Percentiles rank a stretch among this genome's conserved stretches.
Evolutionary conservation across 2,329 filamentous ascomycete genomes (phyloP).

Genomic region (Aspergillus thermomutatus): DNA sequence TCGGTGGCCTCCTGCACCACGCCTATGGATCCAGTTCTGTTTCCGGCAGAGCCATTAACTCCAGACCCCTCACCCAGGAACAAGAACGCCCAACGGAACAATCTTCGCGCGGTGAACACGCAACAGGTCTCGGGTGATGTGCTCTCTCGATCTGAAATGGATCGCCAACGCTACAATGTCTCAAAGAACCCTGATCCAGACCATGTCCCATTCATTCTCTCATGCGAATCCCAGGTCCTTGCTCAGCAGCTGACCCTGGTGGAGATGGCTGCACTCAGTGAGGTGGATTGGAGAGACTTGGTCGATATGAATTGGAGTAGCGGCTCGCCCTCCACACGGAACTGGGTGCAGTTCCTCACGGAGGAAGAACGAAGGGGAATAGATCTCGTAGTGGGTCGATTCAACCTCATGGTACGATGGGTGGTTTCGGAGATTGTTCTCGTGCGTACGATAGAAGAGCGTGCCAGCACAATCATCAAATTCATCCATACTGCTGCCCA

Average conservation of each 20-base stretch:
- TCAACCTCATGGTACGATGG: conserved; percentile 67
- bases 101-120: conserved; percentile 20
- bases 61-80: conserved; percentile 42
- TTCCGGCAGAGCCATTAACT: conserved; percentile 38
- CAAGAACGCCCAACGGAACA: conserved; percentile 13
- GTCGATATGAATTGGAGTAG: conserved; percentile 63
- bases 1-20: conserved; percentile 32
- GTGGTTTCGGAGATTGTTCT: conserved; percentile 60
- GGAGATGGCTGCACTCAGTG: conserved; percentile 63
- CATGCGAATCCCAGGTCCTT: conserved; percentile 58
- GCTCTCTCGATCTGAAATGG: conserved; percentile 30
- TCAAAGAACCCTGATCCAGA: conserved; percentile 20
- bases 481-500: conserved; percentile 62
- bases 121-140: conserved; percentile 32
- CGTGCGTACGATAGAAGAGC: conserved; percentile 55
- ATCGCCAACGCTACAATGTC: conserved; percentile 13
- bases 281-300: conserved; percentile 65
- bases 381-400: conserved; percentile 63
- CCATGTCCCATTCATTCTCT: conserved; percentile 62
- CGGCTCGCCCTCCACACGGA: conserved; percentile 48
- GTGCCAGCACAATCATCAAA: conserved; percentile 59
- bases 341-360: conserved; percentile 62
- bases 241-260: conserved; percentile 64
- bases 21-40: conserved; percentile 29
- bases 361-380: conserved; percentile 56